These are phyloP conservation scores for Cudoniella acicularis DNA, from an alignment of 495 filamentous ascomycete species.

Conservation along the genomic window DNA sequence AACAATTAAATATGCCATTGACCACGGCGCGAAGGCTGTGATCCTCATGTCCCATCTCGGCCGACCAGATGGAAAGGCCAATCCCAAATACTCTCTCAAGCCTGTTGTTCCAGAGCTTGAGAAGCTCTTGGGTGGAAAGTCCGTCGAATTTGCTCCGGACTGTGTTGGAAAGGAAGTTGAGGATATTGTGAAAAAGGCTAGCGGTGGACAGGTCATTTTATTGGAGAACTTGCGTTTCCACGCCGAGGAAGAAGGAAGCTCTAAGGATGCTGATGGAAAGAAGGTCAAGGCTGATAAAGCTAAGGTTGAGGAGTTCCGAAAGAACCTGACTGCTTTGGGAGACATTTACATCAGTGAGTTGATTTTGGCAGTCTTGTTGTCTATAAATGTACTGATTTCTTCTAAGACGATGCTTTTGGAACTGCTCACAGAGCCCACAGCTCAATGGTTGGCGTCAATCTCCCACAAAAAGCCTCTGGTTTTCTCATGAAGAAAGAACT, in stretches of 20 bases:
- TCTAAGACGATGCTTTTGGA: slow-evolving; percentile 91
- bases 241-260: slow-evolving; percentile 93
- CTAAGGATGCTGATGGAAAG: slow-evolving; percentile 86
- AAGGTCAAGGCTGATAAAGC: slow-evolving; percentile 97
- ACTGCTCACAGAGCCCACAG: slow-evolving; percentile 97
- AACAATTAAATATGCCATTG: slow-evolving; percentile 96
- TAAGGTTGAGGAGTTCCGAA: slow-evolving; percentile 88
- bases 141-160: slow-evolving; percentile 84
- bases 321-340: slow-evolving; percentile 88
- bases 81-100: slow-evolving; percentile 91
- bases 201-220: slow-evolving; percentile 79
- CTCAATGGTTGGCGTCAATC: slow-evolving; percentile 96
- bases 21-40: slow-evolving; percentile 90
- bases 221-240: slow-evolving; percentile 99
- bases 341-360: slow-evolving; percentile 94
- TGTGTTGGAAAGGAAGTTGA: slow-evolving; percentile 87
- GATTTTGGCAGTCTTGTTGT: neutral
- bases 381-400: neutral
- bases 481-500: slow-evolving; percentile 99
- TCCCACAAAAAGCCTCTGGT: slow-evolving; percentile 92
- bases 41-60: slow-evolving; percentile 98
- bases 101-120: slow-evolving; percentile 88
- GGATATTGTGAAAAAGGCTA: slow-evolving; percentile 79
- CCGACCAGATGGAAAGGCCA: slow-evolving; percentile 84
- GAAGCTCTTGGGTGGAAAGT: slow-evolving; percentile 75